Evolutionary conservation across 2,329 filamentous ascomycete genomes (phyloP).

Genomic region (Pseudogymnoascus sp.): DNA sequence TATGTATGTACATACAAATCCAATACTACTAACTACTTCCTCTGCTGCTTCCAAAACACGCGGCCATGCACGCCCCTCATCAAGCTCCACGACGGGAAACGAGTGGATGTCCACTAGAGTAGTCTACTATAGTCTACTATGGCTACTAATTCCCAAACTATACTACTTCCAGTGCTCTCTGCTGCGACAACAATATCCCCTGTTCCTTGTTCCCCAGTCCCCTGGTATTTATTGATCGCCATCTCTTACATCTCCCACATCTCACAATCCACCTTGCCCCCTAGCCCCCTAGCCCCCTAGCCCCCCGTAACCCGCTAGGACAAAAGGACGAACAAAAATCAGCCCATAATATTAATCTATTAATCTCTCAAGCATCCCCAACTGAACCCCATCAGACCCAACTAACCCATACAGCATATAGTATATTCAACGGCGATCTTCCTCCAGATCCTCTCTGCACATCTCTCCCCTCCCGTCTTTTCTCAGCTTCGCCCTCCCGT

Average conservation of each 20-base stretch:
- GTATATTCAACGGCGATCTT: neutral
- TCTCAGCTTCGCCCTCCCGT: neutral
- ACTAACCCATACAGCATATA: neutral
- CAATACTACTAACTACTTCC: neutral
- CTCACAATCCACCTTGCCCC: neutral
- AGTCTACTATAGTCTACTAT: neutral
- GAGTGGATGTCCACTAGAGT: neutral
- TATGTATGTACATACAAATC: neutral
- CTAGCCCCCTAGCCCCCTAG: neutral
- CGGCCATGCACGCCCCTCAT: neutral
- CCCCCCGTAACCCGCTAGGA: neutral
- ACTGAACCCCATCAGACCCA: neutral
- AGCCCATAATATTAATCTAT: neutral
- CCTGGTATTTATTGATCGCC: conserved; percentile 3
- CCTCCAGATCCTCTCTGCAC: neutral
- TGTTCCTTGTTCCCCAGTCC: conserved; percentile 1
- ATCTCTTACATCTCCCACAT: neutral
- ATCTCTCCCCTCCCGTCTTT: neutral
- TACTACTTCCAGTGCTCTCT: neutral
- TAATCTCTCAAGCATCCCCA: neutral
- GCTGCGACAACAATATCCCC: neutral
- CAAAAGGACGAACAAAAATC: neutral
- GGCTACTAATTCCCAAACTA: neutral
- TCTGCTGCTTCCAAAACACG: neutral
- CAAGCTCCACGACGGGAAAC: neutral